Percentiles rank a stretch among this genome's conserved stretches.
Conservation (phyloP, 106 monocot genomes). For the Xerophyta viscosa region DNA sequence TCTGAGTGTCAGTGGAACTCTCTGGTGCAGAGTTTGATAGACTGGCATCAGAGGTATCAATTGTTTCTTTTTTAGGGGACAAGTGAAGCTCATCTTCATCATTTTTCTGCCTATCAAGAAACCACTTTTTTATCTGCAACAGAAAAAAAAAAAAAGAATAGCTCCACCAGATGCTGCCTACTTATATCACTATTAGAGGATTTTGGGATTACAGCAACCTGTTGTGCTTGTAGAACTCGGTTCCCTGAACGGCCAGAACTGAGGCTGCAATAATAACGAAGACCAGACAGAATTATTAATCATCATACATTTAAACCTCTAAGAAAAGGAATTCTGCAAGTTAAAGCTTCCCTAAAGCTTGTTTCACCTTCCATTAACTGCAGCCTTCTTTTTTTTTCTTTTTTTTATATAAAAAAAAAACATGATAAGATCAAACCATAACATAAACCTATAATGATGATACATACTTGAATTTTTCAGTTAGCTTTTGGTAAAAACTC, state of each 20-base stretch:
- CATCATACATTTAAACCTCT: not conserved
- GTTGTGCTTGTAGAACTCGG: slow-evolving; percentile 8
- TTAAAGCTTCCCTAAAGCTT: not conserved
- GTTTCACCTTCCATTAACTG: not conserved
- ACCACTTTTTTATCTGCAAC: slow-evolving; percentile 19
- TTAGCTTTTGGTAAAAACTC: slow-evolving; percentile 24
- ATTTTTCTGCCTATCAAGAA: slow-evolving; percentile 9
- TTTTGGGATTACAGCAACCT: slow-evolving; percentile 8
- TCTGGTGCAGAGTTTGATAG: slow-evolving; percentile 13
- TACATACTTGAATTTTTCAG: slow-evolving; percentile 26
- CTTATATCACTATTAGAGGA: not conserved
- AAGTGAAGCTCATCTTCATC: not conserved
- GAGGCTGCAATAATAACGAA: not conserved
- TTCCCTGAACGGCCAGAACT: slow-evolving; percentile 13
- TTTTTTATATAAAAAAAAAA: too few relatives aligned
- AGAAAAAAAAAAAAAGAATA: not conserved
- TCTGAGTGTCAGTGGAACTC: slow-evolving; percentile 11
- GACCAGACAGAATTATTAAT: not conserved
- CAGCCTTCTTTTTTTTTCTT: not conserved
- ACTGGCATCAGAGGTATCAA: slow-evolving; percentile 3
- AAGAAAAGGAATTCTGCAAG: not conserved
- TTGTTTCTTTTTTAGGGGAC: slow-evolving; percentile 6
- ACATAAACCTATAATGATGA: not conserved
- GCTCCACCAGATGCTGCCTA: too few relatives aligned
- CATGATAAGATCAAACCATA: too few relatives aligned